Evolutionary conservation across 1,284 basidiomycete genomes (phyloP), one percentile per base, ranked within the genome.

Genomic region (Sphaerobolus stellatus): DNA sequence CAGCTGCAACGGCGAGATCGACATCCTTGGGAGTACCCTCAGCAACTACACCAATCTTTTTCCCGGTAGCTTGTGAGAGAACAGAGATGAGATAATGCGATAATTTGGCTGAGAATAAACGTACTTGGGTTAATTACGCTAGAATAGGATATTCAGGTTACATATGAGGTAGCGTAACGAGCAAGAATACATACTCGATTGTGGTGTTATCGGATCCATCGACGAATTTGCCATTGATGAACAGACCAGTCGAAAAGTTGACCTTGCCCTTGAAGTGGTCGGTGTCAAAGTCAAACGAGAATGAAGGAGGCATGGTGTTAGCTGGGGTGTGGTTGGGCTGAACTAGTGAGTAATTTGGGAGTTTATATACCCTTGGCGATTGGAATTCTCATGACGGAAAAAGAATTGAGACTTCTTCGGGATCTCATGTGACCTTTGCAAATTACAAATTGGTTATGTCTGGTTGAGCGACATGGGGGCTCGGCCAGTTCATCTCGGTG

Each of bases 161-260:
- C 48, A 47, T 40, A 58, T 33, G 11, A 34, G 43, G 25, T 16
- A 50, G 52, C n/a, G 4, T 38, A 41, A 45, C 33, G 16, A 22
- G 48, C 33, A 38, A 29, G 13, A 11, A 27, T 16, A 73, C 82
- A 65, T 65, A 90, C 84, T 90, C 87, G 66, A 91, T 84, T 16
- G 79, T 82, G 24, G 74, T 80, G 11, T 76, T 72, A 56, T 84
- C 79, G n/a, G 75, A 74, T n/a, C 87, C 88, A 59, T 85, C 82
- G 38, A 82, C 76, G 68, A 85, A 95, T 74, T 95, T 72, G 69
- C 88, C 88, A 72, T 85, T 77, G 74, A 96, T 92, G 78, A 83
- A 94, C 60, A 95, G 71, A 46, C 92, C 91, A 27, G 87, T 86
- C 59, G 71, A 76, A 71, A 92, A 80, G 51, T 78, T 77, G 45